phyloP scores from a whole-genome alignment of 352 stramenopile species.

The Pythium sp. region DNA sequence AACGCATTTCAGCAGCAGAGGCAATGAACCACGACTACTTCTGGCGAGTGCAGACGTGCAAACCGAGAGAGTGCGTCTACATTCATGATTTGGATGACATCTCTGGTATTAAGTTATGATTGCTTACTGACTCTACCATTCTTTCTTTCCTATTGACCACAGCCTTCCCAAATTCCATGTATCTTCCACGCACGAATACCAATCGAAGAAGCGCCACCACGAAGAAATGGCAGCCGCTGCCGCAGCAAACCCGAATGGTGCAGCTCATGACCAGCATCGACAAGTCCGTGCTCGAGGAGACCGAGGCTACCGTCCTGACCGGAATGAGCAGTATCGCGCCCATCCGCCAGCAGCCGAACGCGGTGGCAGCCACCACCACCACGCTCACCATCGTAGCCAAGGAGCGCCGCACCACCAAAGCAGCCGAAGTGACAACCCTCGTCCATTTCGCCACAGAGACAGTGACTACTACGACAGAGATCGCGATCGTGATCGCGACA shows the following conservation, averaged over 20 bases:
- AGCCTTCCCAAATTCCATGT: slow-evolving; percentile 86
- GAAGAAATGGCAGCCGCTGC: slow-evolving; percentile 66
- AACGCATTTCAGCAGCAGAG: slow-evolving; percentile 92
- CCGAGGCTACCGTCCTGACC: slow-evolving; percentile 15
- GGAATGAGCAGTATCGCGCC: slow-evolving; percentile 20
- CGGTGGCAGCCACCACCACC: slow-evolving; percentile 8
- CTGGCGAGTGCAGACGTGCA: slow-evolving; percentile 84
- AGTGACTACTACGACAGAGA: slow-evolving; percentile 30
- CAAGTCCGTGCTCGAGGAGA: slow-evolving; percentile 15
- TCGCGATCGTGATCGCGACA: slow-evolving; percentile 20
- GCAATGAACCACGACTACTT: slow-evolving; percentile 98
- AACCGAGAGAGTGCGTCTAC: slow-evolving; percentile 71
- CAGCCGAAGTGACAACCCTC: slow-evolving; percentile 2
- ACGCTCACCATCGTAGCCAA: slow-evolving; percentile 6
- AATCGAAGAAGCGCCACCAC: slow-evolving; percentile 84
- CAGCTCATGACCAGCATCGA: slow-evolving; percentile 20
- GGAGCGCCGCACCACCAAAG: slow-evolving; percentile 12
- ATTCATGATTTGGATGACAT: neutral
- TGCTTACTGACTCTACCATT: neutral
- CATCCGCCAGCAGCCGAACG: slow-evolving; percentile 12
- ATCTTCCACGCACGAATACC: slow-evolving; percentile 81
- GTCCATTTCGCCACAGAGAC: slow-evolving; percentile 16
- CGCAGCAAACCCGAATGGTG: slow-evolving; percentile 20
- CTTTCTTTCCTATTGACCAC: slow-evolving; percentile 5
- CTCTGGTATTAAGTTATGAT: neutral